Evolutionary conservation across 306 rosid species (phyloP).

Genomic region (Medicago lupulina): DNA sequence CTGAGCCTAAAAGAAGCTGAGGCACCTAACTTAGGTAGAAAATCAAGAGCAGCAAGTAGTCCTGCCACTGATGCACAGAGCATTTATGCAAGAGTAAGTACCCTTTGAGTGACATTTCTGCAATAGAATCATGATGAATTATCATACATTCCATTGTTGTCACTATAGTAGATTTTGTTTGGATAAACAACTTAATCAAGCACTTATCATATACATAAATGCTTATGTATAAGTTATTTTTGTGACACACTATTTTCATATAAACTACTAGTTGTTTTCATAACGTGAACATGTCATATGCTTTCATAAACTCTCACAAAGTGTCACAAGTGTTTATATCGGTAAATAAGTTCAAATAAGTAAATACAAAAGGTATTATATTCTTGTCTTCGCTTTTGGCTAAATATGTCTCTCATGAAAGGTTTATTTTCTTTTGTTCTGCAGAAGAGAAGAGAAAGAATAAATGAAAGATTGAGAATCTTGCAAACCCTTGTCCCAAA

Average conservation of each 20-base stretch:
- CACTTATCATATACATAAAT: background rate
- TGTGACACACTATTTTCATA: too few relatives aligned
- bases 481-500: slow-evolving; percentile 82
- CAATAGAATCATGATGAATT: too few relatives aligned
- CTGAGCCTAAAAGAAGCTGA: slow-evolving; percentile 41
- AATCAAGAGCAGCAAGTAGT: slow-evolving; percentile 57
- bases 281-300: background rate
- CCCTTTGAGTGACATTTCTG: background rate
- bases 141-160: too few relatives aligned
- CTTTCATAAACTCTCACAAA: background rate
- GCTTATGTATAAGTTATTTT: background rate
- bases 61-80: slow-evolving; percentile 83
- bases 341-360: background rate
- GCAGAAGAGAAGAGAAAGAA: slow-evolving; percentile 93
- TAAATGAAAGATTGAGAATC: slow-evolving; percentile 81
- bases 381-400: background rate
- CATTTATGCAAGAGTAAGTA: slow-evolving; percentile 83
- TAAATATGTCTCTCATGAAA: too few relatives aligned
- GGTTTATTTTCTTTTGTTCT: slow-evolving; percentile 6
- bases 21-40: slow-evolving; percentile 42
- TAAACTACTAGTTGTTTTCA: too few relatives aligned
- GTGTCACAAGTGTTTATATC: background rate
- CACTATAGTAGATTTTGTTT: too few relatives aligned
- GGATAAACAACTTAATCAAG: background rate
- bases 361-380: background rate